Percentiles rank a stretch among this genome's conserved stretches.
Evolutionary conservation across 495 filamentous ascomycete species (phyloP).

Genomic region (Cetradonia linearis): DNA sequence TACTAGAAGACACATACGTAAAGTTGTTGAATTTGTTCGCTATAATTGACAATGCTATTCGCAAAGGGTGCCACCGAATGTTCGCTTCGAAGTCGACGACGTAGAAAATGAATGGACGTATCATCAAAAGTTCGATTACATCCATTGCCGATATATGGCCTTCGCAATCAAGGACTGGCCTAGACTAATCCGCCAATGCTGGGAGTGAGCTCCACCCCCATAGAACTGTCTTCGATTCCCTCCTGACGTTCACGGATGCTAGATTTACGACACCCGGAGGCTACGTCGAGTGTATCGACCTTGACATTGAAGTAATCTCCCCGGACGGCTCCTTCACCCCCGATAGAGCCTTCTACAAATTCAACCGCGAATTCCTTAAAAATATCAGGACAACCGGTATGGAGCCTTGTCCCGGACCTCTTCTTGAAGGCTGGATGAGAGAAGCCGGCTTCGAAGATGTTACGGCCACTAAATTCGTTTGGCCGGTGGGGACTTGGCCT

Average conservation of each 20-base stretch:
- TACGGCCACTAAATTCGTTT: conserved; percentile 14
- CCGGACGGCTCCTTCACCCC: conserved; percentile 21
- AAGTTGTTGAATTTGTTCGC: background rate
- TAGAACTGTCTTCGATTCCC: background rate
- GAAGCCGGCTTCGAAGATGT: conserved; percentile 27
- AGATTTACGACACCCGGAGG: conserved; percentile 26
- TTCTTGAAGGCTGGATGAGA: conserved; percentile 22
- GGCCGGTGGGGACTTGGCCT: conserved; percentile 29
- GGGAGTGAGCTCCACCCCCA: conserved; percentile 10
- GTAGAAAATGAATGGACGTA: conserved; percentile 49
- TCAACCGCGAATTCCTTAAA: conserved; percentile 6
- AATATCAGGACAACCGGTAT: background rate
- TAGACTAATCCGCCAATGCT: conserved; percentile 29
- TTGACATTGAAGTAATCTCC: conserved; percentile 23
- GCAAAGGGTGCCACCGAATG: conserved; percentile 48
- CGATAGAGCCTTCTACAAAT: conserved; percentile 10
- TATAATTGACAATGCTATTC: conserved; percentile 5
- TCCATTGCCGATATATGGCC: conserved; percentile 50
- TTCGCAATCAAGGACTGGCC: conserved; percentile 49
- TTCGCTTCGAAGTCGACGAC: conserved; percentile 54
- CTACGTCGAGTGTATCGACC: conserved; percentile 29
- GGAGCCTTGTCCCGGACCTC: conserved; percentile 18
- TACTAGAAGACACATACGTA: background rate
- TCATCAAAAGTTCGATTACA: conserved; percentile 45
- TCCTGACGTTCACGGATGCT: background rate